These are phyloP conservation scores for Thraustochytrium sp. DNA, from an alignment of 352 stramenopile species.

Conservation along the genomic window DNA sequence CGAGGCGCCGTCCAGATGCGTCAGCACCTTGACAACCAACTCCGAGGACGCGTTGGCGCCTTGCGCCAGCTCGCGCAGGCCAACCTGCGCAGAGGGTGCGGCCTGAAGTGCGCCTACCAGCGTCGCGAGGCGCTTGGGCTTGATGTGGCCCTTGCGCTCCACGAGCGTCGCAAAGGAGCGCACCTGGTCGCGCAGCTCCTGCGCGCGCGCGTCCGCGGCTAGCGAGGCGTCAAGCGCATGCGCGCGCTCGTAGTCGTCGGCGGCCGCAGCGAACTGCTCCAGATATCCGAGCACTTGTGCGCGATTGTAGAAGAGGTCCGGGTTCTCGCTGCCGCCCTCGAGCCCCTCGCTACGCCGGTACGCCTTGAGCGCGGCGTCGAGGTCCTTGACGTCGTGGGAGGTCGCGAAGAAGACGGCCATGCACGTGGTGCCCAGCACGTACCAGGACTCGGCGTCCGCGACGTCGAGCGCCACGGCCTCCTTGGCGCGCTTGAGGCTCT, in stretches of 20 bases:
- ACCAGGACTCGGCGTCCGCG: slow-evolving; percentile 46
- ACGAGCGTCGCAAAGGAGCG: not conserved
- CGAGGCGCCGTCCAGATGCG: not conserved
- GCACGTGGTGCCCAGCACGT: slow-evolving; percentile 46
- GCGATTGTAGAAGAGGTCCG: slow-evolving; percentile 46
- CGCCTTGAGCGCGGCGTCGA: slow-evolving; percentile 26
- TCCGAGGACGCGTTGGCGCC: not conserved
- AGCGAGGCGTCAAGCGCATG: slow-evolving; percentile 10
- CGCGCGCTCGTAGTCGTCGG: slow-evolving; percentile 24
- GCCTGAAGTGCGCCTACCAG: not conserved
- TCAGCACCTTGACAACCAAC: slow-evolving; percentile 25
- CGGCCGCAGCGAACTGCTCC: slow-evolving; percentile 24
- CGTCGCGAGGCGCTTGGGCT: slow-evolving; percentile 43
- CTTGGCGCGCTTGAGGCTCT: slow-evolving; percentile 16
- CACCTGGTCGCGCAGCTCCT: not conserved
- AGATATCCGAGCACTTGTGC: slow-evolving; percentile 22
- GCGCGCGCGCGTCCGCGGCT: not conserved
- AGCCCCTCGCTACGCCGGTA: slow-evolving; percentile 31
- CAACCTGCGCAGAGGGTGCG: not conserved
- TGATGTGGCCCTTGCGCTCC: slow-evolving; percentile 14
- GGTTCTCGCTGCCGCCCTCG: not conserved
- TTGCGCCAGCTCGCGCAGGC: not conserved
- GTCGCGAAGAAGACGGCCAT: slow-evolving; percentile 19
- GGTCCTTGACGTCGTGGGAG: not conserved
- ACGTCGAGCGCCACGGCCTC: slow-evolving; percentile 9